Conservation (phyloP, 2,329 filamentous ascomycete genomes). For the Blumeriella jaapii region DNA sequence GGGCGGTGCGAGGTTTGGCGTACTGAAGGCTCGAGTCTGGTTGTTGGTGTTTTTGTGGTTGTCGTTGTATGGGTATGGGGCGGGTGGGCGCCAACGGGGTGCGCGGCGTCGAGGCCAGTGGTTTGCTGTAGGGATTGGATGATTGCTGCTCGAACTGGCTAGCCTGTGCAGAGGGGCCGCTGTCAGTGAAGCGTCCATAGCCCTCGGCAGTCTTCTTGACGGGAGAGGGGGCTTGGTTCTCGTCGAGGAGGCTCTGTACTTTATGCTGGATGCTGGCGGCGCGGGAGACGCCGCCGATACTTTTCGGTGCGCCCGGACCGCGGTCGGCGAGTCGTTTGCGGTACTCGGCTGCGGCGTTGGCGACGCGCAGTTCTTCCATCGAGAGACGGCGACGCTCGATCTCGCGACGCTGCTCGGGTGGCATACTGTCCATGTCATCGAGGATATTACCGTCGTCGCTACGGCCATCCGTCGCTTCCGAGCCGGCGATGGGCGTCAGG, state of each 20-base stretch:
- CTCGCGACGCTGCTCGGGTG: slow-evolving; percentile 82
- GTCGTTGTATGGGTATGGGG: slow-evolving; percentile 18
- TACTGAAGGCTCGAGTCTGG: slow-evolving; percentile 17
- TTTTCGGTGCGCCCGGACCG: slow-evolving; percentile 41
- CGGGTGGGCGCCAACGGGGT: slow-evolving; percentile 35
- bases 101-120: slow-evolving; percentile 25
- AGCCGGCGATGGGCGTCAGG: slow-evolving; percentile 60
- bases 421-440: slow-evolving; percentile 59
- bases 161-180: slow-evolving; percentile 8
- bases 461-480: slow-evolving; percentile 57
- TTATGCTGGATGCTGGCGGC: slow-evolving; percentile 86
- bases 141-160: slow-evolving; percentile 14
- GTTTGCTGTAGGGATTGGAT: slow-evolving; percentile 21
- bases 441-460: slow-evolving; percentile 55
- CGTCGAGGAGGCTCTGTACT: slow-evolving; percentile 73
- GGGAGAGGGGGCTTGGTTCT: slow-evolving; percentile 52
- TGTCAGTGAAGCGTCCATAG: slow-evolving; percentile 75
- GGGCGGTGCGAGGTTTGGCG: slow-evolving; percentile 17
- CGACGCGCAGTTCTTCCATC: slow-evolving; percentile 83
- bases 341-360: slow-evolving; percentile 81
- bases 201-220: slow-evolving; percentile 68
- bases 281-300: slow-evolving; percentile 46
- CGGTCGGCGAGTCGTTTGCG: slow-evolving; percentile 58
- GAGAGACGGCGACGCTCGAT: slow-evolving; percentile 70
- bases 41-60: no score